Conservation (phyloP, 2,329 filamentous ascomycete species). For the Cytospora leucostoma region DNA sequence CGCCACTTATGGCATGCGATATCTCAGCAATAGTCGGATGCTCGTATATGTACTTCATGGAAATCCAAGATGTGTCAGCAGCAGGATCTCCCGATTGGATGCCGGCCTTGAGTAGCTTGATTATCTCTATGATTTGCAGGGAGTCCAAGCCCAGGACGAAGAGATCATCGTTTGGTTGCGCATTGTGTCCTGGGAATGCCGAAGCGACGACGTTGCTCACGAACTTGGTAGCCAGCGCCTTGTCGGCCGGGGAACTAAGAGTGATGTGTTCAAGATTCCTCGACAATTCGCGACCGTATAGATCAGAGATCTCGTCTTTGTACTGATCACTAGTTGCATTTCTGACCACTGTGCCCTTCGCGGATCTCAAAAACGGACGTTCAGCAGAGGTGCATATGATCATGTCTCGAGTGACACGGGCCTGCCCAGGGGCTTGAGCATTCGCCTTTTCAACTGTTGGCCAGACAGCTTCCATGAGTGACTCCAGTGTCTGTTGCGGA, state of each 20-base stretch:
- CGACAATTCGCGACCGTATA: conserved; percentile 13
- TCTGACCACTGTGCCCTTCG: conserved; percentile 23
- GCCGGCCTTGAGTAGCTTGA: conserved; percentile 23
- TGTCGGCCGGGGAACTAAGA: not conserved
- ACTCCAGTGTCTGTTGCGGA: conserved; percentile 1
- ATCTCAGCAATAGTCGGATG: conserved; percentile 28
- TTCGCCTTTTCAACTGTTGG: conserved; percentile 22
- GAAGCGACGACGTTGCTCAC: conserved; percentile 17
- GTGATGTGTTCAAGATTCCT: conserved; percentile 7
- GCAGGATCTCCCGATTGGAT: conserved; percentile 8
- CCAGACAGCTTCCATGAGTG: conserved; percentile 18
- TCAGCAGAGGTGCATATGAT: conserved; percentile 6
- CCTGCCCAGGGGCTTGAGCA: conserved; percentile 14
- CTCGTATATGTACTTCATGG: conserved; percentile 26
- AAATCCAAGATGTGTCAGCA: conserved; percentile 12
- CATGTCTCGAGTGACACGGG: conserved; percentile 16
- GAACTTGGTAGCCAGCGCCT: conserved; percentile 7
- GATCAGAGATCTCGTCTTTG: conserved; percentile 1
- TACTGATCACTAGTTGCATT: conserved; percentile 1
- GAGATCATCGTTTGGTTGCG: conserved; percentile 24
- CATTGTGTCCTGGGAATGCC: conserved; percentile 19
- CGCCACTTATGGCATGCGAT: not conserved
- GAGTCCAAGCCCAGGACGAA: conserved; percentile 30
- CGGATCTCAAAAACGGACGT: conserved; percentile 7
- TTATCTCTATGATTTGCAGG: conserved; percentile 27